Base-by-base conservation (phyloP, 768 basidiomycete species). In the Macrolepiota fuliginosa region DNA sequence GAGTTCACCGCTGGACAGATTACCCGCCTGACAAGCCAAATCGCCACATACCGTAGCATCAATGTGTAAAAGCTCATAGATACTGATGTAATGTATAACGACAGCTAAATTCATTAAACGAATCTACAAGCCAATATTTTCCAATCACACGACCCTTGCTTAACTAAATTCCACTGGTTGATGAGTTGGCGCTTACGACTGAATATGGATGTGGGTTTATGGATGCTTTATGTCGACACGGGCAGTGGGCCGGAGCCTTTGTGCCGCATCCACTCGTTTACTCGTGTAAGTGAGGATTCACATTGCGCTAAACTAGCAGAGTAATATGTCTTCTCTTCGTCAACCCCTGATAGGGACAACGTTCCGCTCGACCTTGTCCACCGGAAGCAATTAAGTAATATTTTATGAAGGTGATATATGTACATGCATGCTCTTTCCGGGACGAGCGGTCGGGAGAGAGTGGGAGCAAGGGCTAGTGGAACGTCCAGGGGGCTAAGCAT, bases 1-100 rank as follows among this genome's bases (percentile, higher is more conserved):
- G 63, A 76, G 59, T 83, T 83, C 71, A 82, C 81, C 27, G 35
- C 71, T 54, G 81, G 81, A 29, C 82, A 83, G 65, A 64, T 61
- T 62, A 72, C 73, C 39, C 81, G 81, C 63, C 63, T 79, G 57
- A 66, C 70, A 62, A 66, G 65, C 37, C 81, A 82, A 68, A 69
- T 83, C 55, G 67, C 73, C 53, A 80, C 79, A 53, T 82, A 80
- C 71, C 76, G 79, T 63, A 72, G 76, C 36, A 70, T 80, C 59
- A 65, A 63, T 24, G 36, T 68, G 27, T 75, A 64, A 68, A 13
- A 47, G 19, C 29, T n/a, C 29, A 32, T 35, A 27, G 25, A 45
- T 47, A 32, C 7, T 45, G 22, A 24, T 13, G 25, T 19, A 45
- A 19, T 32, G n/a, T 40, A 13, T 17, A 13, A 13, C 13, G 36